Evolutionary conservation across 2,329 filamentous ascomycete species (phyloP).

Genomic region (Mycosphaerelloides madeirae): DNA sequence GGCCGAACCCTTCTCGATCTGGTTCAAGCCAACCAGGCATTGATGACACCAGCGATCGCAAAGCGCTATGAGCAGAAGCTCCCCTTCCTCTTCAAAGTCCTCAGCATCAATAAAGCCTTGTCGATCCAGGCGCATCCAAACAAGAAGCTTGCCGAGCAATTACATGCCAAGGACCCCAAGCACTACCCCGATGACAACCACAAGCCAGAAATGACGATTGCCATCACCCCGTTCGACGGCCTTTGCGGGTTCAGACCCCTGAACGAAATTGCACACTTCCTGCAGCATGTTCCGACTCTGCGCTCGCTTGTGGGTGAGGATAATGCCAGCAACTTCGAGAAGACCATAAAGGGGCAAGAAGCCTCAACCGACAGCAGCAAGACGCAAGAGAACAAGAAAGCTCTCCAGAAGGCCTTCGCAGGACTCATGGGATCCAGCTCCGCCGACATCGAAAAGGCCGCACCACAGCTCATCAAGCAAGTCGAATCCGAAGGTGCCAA

Average conservation of each 20-base stretch:
- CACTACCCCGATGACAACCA: conserved; percentile 99
- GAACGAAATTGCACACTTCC: conserved; percentile 79
- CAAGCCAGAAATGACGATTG: conserved; percentile 99
- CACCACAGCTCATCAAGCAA: conserved; percentile 64
- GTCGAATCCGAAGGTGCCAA: conserved; percentile 62
- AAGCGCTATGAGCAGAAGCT: conserved; percentile 75
- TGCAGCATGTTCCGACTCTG: conserved; percentile 57
- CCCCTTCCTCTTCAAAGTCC: conserved; percentile 95
- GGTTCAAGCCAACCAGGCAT: conserved; percentile 76
- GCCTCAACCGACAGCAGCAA: conserved; percentile 44
- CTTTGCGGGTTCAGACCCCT: conserved; percentile 92
- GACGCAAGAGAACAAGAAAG: conserved; percentile 63
- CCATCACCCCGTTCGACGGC: conserved; percentile 91
- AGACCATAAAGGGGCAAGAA: conserved; percentile 49
- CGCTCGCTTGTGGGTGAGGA: conserved; percentile 46
- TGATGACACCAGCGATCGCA: conserved; percentile 69
- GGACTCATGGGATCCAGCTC: conserved; percentile 74
- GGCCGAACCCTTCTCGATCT: conserved; percentile 82
- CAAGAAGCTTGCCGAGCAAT: conserved; percentile 74
- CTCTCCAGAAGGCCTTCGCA: conserved; percentile 69
- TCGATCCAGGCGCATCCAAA: conserved; percentile 84
- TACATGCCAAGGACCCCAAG: conserved; percentile 80
- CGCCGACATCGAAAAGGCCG: conserved; percentile 59
- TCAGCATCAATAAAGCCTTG: conserved; percentile 91
- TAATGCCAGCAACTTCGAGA: conserved; percentile 42